Conservation (phyloP, 768 basidiomycete species). For the Auricularia heimuer region DNA sequence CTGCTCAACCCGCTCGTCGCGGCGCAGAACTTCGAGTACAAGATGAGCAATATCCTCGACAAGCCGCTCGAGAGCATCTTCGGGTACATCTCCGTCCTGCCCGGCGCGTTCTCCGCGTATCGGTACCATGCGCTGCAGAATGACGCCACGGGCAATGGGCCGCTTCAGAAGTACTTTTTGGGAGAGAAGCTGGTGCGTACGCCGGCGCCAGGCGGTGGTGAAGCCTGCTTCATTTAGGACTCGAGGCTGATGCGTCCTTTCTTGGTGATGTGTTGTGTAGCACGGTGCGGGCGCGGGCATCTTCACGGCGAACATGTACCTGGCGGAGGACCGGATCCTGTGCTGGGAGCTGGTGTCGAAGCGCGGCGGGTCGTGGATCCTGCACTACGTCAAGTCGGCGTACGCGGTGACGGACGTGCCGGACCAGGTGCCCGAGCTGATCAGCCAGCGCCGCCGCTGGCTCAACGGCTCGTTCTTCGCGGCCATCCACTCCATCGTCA, state of each 20-base stretch:
- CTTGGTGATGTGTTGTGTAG: slow-evolving; percentile 19
- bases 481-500: slow-evolving; percentile 80
- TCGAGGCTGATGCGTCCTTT: slow-evolving; percentile 2
- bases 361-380: slow-evolving; percentile 75
- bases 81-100: slow-evolving; percentile 90
- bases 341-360: slow-evolving; percentile 99
- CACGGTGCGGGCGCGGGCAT: slow-evolving; percentile 82
- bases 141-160: slow-evolving; percentile 72
- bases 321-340: slow-evolving; percentile 87
- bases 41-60: slow-evolving; percentile 88
- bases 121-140: slow-evolving; percentile 88
- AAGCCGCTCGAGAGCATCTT: slow-evolving; percentile 85
- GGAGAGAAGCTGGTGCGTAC: slow-evolving; percentile 78
- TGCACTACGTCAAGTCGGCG: slow-evolving; percentile 95
- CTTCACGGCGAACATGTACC: slow-evolving; percentile 94
- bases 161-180: slow-evolving; percentile 90
- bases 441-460: slow-evolving; percentile 93
- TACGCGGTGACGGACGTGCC: slow-evolving; percentile 91
- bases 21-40: slow-evolving; percentile 91
- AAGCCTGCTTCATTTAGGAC: not conserved
- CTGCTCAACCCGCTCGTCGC: slow-evolving; percentile 84
- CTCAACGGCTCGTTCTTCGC: slow-evolving; percentile 98
- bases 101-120: slow-evolving; percentile 89
- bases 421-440: slow-evolving; percentile 86
- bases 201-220: too few species aligned